These are phyloP conservation scores for Aphanomyces stellatus DNA, from an alignment of 352 stramenopile genomes.

Conservation along the genomic window DNA sequence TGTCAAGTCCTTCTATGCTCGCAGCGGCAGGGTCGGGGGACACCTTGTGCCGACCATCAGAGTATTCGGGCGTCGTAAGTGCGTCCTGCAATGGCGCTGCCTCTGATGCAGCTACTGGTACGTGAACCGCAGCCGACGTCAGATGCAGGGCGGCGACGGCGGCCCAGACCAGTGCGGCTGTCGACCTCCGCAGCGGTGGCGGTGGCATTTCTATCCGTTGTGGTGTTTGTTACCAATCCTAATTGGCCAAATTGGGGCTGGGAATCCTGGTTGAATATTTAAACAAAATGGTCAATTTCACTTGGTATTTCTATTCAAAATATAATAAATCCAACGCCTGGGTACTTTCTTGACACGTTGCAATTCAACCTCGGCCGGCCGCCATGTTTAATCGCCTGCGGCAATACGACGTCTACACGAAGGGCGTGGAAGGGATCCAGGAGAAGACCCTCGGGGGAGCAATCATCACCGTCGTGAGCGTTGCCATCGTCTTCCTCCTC, in stretches of 20 bases:
- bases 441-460: conserved; percentile 77
- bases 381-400: conserved; percentile 49
- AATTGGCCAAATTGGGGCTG: conserved; percentile 1
- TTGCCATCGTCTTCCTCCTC: conserved; percentile 55
- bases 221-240: not conserved
- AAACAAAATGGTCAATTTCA: not conserved
- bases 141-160: too few species aligned
- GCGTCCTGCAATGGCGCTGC: too few species aligned
- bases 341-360: conserved; percentile 1
- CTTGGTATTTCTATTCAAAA: conserved; percentile 5
- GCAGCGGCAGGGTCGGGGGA: too few species aligned
- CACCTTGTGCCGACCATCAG: too few species aligned
- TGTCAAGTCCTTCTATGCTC: too few species aligned
- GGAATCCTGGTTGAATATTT: not conserved
- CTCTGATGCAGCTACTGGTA: too few species aligned
- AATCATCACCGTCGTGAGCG: conserved; percentile 76
- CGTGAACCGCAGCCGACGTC: too few species aligned
- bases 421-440: conserved; percentile 85
- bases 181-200: too few species aligned
- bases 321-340: conserved; percentile 3
- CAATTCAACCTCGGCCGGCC: conserved; percentile 12
- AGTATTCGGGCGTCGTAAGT: too few species aligned
- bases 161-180: too few species aligned
- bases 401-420: conserved; percentile 82
- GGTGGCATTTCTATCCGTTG: not conserved